Percentiles rank a stretch among this genome's conserved stretches.
phyloP scores from a whole-genome alignment of 176 grass and related monocot species.

The Zea mays region Zm-B73-REFERENCE-NAM-5.0 NC_050099.1:5899001-5899500 shows the following conservation, averaged over 20 bases:
- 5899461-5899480: background rate
- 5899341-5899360: background rate
- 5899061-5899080: conserved; percentile 69
- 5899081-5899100: conserved; percentile 87
- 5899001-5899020: background rate
- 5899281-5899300: background rate
- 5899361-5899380: background rate
- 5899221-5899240: background rate
- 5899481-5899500: background rate
- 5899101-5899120: conserved; percentile 43
- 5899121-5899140: conserved; percentile 48
- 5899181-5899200: conserved; percentile 26
- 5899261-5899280: background rate
- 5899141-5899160: conserved; percentile 68
- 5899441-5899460: background rate
- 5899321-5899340: background rate
- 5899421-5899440: background rate
- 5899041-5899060: conserved; percentile 43
- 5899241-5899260: background rate
- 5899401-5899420: conserved; percentile 2
- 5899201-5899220: conserved; percentile 9
- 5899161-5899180: conserved; percentile 88
- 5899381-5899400: conserved; percentile 19
- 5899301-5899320: background rate
- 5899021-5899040: background rate